These are phyloP conservation scores for Exophiala calicioides DNA, from an alignment of 2,329 filamentous ascomycete species.

Conservation along the genomic window DNA sequence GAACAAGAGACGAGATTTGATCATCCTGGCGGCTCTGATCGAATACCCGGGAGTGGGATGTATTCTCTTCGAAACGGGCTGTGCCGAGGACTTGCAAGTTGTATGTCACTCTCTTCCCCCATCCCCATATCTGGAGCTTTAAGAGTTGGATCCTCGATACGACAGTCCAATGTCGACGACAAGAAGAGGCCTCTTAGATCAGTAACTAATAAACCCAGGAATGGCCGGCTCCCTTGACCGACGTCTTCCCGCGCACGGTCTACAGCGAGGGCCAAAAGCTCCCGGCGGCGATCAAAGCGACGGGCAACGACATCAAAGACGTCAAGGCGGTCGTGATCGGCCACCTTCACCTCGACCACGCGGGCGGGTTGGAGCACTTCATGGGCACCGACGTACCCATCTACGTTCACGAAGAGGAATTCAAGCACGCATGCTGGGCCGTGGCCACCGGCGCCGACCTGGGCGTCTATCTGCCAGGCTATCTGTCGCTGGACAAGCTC, in stretches of 20 bases:
- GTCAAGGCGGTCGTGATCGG: slow-evolving; percentile 51
- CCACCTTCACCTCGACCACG: slow-evolving; percentile 52
- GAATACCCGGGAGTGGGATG: slow-evolving; percentile 47
- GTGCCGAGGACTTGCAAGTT: slow-evolving; percentile 41
- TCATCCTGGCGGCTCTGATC: slow-evolving; percentile 47
- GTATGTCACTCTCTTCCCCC: slow-evolving; percentile 26
- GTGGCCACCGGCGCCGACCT: slow-evolving; percentile 45
- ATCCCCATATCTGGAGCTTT: too few relatives aligned
- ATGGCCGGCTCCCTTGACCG: slow-evolving; percentile 40
- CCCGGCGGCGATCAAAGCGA: slow-evolving; percentile 38
- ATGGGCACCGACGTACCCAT: slow-evolving; percentile 46
- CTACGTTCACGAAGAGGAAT: slow-evolving; percentile 51
- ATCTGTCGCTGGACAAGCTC: slow-evolving; percentile 38
- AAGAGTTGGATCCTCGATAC: too few relatives aligned
- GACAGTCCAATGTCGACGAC: too few relatives aligned
- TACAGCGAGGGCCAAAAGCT: slow-evolving; percentile 40
- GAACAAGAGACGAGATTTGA: slow-evolving; percentile 46
- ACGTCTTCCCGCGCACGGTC: slow-evolving; percentile 42
- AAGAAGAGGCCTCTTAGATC: too few relatives aligned
- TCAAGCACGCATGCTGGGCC: slow-evolving; percentile 49
- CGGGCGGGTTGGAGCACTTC: slow-evolving; percentile 51
- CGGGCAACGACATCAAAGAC: slow-evolving; percentile 49
- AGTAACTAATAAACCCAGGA: slow-evolving; percentile 29
- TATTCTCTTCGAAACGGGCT: slow-evolving; percentile 51
- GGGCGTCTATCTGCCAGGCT: slow-evolving; percentile 43